These are phyloP conservation scores for Nitzschia inconspicua DNA, from an alignment of 108 stramenopile species.

Conservation along the genomic window DNA sequence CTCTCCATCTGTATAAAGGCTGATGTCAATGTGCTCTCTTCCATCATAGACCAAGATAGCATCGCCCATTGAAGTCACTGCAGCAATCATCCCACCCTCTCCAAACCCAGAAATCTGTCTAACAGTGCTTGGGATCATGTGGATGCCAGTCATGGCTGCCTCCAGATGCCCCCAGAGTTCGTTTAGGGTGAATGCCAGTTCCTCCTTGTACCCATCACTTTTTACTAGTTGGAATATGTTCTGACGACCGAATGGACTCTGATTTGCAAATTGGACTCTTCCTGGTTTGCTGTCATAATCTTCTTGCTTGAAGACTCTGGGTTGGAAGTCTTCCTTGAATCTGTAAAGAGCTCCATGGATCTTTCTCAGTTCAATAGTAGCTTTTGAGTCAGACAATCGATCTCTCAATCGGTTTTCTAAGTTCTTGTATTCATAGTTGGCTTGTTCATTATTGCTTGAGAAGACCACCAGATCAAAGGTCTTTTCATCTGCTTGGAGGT, in stretches of 20 bases:
- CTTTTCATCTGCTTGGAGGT: constrained; percentile 15
- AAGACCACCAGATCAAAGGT: constrained; percentile 14
- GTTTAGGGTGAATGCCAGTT: neutral
- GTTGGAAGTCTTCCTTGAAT: constrained; percentile 8
- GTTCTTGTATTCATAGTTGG: constrained; percentile 2
- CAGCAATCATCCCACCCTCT: constrained; percentile 15
- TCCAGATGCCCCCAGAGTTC: constrained; percentile 1
- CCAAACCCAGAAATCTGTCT: constrained; percentile 10
- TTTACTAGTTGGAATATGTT: constrained; percentile 52
- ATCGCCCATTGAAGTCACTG: constrained; percentile 16
- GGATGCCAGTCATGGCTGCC: neutral
- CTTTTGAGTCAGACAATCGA: neutral
- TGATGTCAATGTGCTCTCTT: constrained; percentile 35
- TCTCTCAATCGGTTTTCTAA: constrained; percentile 14
- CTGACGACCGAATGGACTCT: constrained; percentile 64
- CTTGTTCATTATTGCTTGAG: neutral
- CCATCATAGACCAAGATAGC: constrained; percentile 42
- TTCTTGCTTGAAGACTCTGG: constrained; percentile 23
- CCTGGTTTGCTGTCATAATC: constrained; percentile 63
- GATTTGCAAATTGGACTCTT: constrained; percentile 56
- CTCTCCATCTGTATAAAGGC: constrained; percentile 39
- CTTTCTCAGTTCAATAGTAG: neutral
- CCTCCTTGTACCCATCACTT: neutral
- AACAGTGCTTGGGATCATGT: constrained; percentile 7
- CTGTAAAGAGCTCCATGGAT: constrained; percentile 12